Evolutionary conservation across 108 stramenopile species (phyloP), one percentile per base, ranked within the genome.

Genomic region (Cyclotella distinguenda): DNA sequence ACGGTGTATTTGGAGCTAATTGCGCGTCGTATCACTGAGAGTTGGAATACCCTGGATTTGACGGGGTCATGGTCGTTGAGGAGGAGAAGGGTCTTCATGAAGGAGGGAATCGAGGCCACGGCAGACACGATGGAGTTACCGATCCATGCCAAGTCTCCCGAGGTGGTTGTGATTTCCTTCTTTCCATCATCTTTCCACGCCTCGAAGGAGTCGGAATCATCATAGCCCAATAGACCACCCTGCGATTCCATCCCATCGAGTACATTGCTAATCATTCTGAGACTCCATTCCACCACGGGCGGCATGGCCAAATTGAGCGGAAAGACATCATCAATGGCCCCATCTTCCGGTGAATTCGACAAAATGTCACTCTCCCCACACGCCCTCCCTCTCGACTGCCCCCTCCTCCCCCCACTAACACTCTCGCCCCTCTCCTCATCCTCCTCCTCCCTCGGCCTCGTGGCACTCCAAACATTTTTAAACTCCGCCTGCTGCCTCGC

Each of bases 401-500:
- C 58, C 27, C 8, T 40, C 6, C 50, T 48, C n/a, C 54, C 31
- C 10, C 46, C 35, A 23, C 36, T 39, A n/a, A 33, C 34, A 27
- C 7, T 35, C 9, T 64, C 63, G 1, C 22, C 36, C n/a, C 58
- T 47, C 16, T 66, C 70, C 42, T 43, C 32, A n/a, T 60, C 35
- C 9, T 58, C 76, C 39, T 77, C 77, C 33, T 47, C 46, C 27
- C 77, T 60, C 5, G 72, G 72, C 10, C 44, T 52, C 15, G 77
- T 69, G 68, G 77, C 77, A 60, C 77, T 80, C 71, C 62, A 81
- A 2, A 48, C 75, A 52, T 73, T 72, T 11, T 59, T 68, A 58
- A 75, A 76, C 40, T 71, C 73, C 30, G 66, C 53, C 55, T 72
- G 64, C 48, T 78, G 77, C 23, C 65, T 67, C 34, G 39, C 70